Evolutionary conservation across 345 rosid genomes (phyloP), one percentile per base, ranked within the genome.

Genomic region (Moringa oleifera): DNA sequence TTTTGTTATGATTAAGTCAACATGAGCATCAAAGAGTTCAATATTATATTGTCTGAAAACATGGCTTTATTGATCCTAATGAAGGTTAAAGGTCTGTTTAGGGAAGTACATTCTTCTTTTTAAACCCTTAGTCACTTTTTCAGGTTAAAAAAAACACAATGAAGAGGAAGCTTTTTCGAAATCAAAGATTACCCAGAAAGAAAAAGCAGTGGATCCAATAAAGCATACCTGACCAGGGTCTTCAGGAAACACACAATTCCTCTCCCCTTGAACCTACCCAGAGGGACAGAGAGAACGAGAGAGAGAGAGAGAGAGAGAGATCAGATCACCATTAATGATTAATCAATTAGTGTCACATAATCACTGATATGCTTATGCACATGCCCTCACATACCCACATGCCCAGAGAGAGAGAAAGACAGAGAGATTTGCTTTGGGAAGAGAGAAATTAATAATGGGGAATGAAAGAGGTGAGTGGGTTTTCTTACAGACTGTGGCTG

Each of bases 221-320:
- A 84, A 54, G 73, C 51, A 23, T 79, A 85, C 95, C 89, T 85
- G 92, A 78, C 89, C 92, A 73, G 93, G 91, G 75, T 91, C 96
- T 69, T 91, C 98, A 69, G 98, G 95, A 80, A 89, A 89, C 59
- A 86, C 71, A 75, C 83, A 79, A 73, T 78, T 82, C 83, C 83
- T 79, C 62, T 87, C 88, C 25, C 91, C 96, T 65, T 76, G 86
- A 69, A 89, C 85, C 98, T 89, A 77, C 56, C 19, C 23, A 28
- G 3, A 28, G 3, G 8, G 3, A 8, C 33, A 28, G 5, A 3
- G 8, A 28, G 20, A n/a, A n/a, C n/a, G n/a, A n/a, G n/a, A n/a
- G n/a, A n/a, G n/a, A n/a, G n/a, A n/a, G n/a, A n/a, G n/a, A n/a
- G n/a, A n/a, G n/a, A n/a, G n/a, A n/a, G n/a, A n/a, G 5, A 33